Conservation (phyloP, 495 filamentous ascomycete genomes). For the Saxophila tyrrhenica region DNA sequence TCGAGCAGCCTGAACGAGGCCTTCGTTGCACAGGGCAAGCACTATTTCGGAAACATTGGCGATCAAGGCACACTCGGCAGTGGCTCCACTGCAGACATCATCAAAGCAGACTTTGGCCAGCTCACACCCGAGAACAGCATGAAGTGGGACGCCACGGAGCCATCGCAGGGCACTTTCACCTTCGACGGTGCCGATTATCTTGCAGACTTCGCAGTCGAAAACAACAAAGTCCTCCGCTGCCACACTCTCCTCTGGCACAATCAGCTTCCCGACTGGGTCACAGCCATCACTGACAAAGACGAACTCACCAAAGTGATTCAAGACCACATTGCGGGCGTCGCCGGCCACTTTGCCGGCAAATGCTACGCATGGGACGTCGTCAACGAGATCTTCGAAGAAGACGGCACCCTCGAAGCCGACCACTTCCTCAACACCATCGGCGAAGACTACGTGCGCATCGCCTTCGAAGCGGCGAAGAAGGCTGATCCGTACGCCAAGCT, state of each 20-base stretch:
- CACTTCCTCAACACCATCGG: slow-evolving; percentile 52
- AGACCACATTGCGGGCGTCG: slow-evolving; percentile 47
- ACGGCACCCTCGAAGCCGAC: slow-evolving; percentile 43
- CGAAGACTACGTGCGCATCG: slow-evolving; percentile 46
- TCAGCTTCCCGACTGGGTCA: slow-evolving; percentile 48
- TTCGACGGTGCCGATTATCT: slow-evolving; percentile 44
- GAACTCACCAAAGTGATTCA: slow-evolving; percentile 44
- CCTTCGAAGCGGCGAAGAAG: slow-evolving; percentile 44
- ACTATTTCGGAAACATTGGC: slow-evolving; percentile 46
- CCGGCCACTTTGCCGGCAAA: slow-evolving; percentile 50
- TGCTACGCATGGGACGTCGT: slow-evolving; percentile 56
- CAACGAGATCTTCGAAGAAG: slow-evolving; percentile 57
- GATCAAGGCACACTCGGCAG: slow-evolving; percentile 42
- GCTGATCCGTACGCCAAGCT: slow-evolving; percentile 46
- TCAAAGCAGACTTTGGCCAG: slow-evolving; percentile 49
- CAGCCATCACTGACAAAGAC: slow-evolving; percentile 37
- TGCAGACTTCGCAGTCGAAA: slow-evolving; percentile 46
- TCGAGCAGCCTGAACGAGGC: slow-evolving; percentile 34
- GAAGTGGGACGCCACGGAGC: slow-evolving; percentile 48
- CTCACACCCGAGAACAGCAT: slow-evolving; percentile 59
- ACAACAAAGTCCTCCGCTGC: slow-evolving; percentile 49
- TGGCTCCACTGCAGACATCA: slow-evolving; percentile 42
- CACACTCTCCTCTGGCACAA: slow-evolving; percentile 52
- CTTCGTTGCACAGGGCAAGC: slow-evolving; percentile 50
- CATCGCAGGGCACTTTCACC: slow-evolving; percentile 38